Evolutionary conservation across 768 basidiomycete species (phyloP).

Genomic region (Boletus vermiculosoides): DNA sequence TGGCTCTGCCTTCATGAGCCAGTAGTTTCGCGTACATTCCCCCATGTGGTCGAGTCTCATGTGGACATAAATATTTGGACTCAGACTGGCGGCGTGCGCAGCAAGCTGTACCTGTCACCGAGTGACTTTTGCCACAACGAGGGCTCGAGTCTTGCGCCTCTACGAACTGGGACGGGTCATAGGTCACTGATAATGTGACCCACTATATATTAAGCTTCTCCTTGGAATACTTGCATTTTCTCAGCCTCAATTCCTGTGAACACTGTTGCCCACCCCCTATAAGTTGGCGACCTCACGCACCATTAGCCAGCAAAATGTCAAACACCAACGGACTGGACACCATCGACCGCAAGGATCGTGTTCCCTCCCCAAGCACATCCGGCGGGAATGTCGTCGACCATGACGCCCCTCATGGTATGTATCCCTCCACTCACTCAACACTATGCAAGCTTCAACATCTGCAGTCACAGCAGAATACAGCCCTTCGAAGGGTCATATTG

Average conservation of each 20-base stretch:
- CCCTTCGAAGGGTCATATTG: constrained; percentile 33
- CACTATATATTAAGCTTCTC: not conserved
- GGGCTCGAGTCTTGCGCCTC: no score
- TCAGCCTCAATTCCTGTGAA: constrained; percentile 10
- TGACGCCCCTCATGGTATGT: constrained; percentile 60
- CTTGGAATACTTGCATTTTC: not conserved
- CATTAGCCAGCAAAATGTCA: constrained; percentile 21
- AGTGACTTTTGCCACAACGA: not conserved
- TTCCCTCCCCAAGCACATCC: constrained; percentile 40
- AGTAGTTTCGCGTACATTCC: constrained; percentile 33
- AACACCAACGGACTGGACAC: constrained; percentile 17
- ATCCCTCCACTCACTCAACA: not conserved
- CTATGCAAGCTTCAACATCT: constrained; percentile 13
- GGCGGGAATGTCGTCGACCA: constrained; percentile 73
- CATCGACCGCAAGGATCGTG: constrained; percentile 53
- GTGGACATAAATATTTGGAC: not conserved
- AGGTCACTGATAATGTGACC: not conserved
- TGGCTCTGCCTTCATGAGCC: constrained; percentile 88
- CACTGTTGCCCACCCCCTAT: constrained; percentile 7
- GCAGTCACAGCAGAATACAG: constrained; percentile 64
- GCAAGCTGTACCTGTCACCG: not conserved
- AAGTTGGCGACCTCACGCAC: constrained; percentile 5
- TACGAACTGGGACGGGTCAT: not conserved
- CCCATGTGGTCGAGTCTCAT: constrained; percentile 2
- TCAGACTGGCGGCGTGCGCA: not conserved